phyloP scores from a whole-genome alignment of 139 green algal genomes.

The Pycnococcus provasolii region DNA sequence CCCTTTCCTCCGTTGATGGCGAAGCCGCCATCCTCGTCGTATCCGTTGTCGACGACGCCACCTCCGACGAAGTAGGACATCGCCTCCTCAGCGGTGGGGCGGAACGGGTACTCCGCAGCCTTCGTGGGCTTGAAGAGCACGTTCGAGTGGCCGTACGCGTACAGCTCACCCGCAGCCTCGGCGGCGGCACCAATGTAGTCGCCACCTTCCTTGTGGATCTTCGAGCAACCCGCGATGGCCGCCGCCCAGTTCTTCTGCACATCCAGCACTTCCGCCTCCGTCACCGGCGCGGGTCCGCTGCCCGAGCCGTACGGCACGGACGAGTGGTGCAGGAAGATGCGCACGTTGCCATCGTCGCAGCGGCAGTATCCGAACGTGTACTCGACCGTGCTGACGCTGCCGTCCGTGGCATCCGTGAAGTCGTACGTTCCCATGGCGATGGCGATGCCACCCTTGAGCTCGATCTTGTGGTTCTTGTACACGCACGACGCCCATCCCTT shows the following conservation, averaged over 20 bases:
- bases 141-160: background rate
- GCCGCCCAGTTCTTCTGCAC: slow-evolving; percentile 8
- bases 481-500: background rate
- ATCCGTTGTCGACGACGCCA: background rate
- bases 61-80: slow-evolving; percentile 14
- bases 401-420: slow-evolving; percentile 7
- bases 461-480: slow-evolving; percentile 12
- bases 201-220: background rate
- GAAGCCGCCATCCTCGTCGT: slow-evolving; percentile 16
- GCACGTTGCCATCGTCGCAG: slow-evolving; percentile 14
- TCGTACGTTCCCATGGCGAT: slow-evolving; percentile 12
- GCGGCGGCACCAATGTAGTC: slow-evolving; percentile 4
- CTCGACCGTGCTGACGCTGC: background rate
- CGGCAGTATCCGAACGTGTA: slow-evolving; percentile 16
- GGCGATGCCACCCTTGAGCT: slow-evolving; percentile 1
- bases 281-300: background rate
- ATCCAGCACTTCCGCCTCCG: slow-evolving; percentile 11
- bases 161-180: slow-evolving; percentile 5
- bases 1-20: slow-evolving; percentile 11
- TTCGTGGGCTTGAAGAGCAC: slow-evolving; percentile 22
- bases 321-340: slow-evolving; percentile 16
- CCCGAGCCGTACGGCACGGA: slow-evolving; percentile 3
- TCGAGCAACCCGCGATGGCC: background rate
- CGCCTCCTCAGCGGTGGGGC: background rate
- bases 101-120: slow-evolving; percentile 8